A percentile compares a stretch with the other conserved stretches of the same genome.
Conservation (phyloP, 805 yeast species). For the Metschnikowia dekortorum region DNA sequence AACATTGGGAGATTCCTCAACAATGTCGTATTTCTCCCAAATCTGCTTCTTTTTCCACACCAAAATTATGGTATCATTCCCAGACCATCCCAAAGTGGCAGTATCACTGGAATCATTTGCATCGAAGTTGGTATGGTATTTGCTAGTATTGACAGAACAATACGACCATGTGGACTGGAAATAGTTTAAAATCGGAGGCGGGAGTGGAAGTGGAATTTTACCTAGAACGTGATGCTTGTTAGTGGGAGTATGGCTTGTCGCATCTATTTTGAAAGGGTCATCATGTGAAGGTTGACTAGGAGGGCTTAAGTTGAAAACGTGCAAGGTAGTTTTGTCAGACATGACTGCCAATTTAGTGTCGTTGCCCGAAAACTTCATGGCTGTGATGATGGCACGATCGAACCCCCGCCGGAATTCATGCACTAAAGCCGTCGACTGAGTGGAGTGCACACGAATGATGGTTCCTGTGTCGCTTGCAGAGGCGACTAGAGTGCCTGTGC, state of each 20-base stretch:
- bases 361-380: constrained; percentile 78
- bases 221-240: constrained; percentile 66
- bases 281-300: background rate
- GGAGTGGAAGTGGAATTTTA: constrained; percentile 54
- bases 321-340: constrained; percentile 86
- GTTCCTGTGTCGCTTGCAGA: constrained; percentile 84
- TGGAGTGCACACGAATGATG: constrained; percentile 67
- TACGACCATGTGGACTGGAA: constrained; percentile 87
- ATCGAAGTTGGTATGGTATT: constrained; percentile 26
- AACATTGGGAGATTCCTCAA: constrained; percentile 31
- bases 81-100: constrained; percentile 64
- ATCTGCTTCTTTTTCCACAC: constrained; percentile 70
- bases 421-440: constrained; percentile 62
- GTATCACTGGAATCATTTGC: constrained; percentile 24
- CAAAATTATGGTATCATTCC: constrained; percentile 66
- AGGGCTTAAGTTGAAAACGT: constrained; percentile 58
- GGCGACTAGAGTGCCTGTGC: constrained; percentile 66
- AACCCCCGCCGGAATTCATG: constrained; percentile 87
- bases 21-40: constrained; percentile 83
- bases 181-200: constrained; percentile 59
- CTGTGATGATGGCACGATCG: constrained; percentile 76
- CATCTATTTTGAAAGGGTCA: constrained; percentile 6
- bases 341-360: constrained; percentile 77
- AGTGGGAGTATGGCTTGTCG: constrained; percentile 15
- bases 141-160: constrained; percentile 60